Conservation (phyloP, 768 basidiomycete genomes). For the Mycena maculata region DNA sequence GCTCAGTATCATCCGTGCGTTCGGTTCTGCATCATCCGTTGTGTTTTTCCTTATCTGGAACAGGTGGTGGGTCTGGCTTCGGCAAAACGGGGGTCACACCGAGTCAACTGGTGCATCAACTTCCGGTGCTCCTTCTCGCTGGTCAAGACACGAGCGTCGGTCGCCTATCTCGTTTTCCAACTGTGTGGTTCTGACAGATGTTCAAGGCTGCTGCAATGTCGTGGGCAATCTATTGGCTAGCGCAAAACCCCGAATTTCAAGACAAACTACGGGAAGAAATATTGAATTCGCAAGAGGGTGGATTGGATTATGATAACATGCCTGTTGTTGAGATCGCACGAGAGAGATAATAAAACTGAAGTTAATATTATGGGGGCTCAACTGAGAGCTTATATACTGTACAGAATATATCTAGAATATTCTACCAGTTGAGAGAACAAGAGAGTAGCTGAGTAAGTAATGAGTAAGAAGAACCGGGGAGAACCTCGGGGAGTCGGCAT, state of each 20-base stretch:
- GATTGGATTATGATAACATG: slow-evolving; percentile 19
- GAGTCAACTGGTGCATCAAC: slow-evolving; percentile 20
- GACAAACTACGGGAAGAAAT: slow-evolving; percentile 26
- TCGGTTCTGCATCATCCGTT: slow-evolving; percentile 1
- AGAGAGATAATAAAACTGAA: too few species aligned
- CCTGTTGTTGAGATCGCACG: too few species aligned
- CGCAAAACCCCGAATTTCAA: slow-evolving; percentile 27
- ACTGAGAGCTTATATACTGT: too few species aligned
- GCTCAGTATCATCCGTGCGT: slow-evolving; percentile 18
- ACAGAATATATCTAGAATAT: too few species aligned
- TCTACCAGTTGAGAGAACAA: too few species aligned
- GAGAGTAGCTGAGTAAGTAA: too few species aligned
- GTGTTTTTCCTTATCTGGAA: not conserved
- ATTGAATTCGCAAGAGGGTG: slow-evolving; percentile 1
- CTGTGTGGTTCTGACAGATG: not conserved
- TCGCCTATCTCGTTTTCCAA: not conserved
- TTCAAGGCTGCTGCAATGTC: slow-evolving; percentile 18
- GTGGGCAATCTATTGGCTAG: slow-evolving; percentile 25
- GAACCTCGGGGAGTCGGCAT: too few species aligned
- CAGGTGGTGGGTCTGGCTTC: slow-evolving; percentile 18
- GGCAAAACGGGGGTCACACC: slow-evolving; percentile 14
- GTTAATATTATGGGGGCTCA: too few species aligned
- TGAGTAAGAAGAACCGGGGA: too few species aligned
- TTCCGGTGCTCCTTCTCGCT: slow-evolving; percentile 25
- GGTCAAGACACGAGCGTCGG: slow-evolving; percentile 30